Percentiles rank a stretch among this genome's conserved stretches.
Evolutionary conservation across 2,329 filamentous ascomycete species (phyloP).

Genomic region (Monilinia fructigena): DNA sequence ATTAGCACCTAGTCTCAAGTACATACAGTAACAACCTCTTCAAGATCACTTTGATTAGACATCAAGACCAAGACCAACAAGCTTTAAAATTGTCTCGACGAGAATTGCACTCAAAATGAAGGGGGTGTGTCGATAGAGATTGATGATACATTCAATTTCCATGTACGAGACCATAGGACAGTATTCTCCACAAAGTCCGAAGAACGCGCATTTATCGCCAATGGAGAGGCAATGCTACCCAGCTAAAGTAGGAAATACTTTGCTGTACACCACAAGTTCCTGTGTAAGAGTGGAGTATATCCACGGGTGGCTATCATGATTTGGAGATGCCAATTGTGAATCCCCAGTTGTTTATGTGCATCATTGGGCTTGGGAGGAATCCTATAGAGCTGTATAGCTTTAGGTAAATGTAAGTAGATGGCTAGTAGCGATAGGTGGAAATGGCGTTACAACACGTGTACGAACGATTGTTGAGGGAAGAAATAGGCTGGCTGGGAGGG

Average conservation of each 20-base stretch:
- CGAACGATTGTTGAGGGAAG: conserved; percentile 13
- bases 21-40: conserved; percentile 8
- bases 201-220: conserved; percentile 17
- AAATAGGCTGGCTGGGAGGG: conserved; percentile 6
- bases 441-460: conserved; percentile 15
- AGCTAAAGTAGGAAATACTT: not conserved
- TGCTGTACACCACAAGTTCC: conserved; percentile 19
- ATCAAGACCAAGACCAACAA: no score
- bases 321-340: conserved; percentile 18
- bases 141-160: not conserved
- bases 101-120: not conserved
- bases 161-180: conserved; percentile 8
- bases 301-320: not conserved
- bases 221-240: conserved; percentile 9
- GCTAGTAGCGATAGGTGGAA: not conserved
- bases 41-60: not conserved
- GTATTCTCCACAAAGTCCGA: conserved; percentile 7
- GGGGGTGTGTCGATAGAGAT: conserved; percentile 17
- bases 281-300: conserved; percentile 16
- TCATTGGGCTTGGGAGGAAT: conserved; percentile 15
- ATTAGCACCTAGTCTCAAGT: conserved; percentile 12
- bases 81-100: not conserved
- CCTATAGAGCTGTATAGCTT: not conserved
- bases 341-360: conserved; percentile 22
- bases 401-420: conserved; percentile 12